A percentile compares a stretch with the other conserved stretches of the same genome.
These are phyloP conservation scores for Globisporangium yorkense DNA, from an alignment of 352 stramenopile genomes.

Conservation along the genomic window DNA sequence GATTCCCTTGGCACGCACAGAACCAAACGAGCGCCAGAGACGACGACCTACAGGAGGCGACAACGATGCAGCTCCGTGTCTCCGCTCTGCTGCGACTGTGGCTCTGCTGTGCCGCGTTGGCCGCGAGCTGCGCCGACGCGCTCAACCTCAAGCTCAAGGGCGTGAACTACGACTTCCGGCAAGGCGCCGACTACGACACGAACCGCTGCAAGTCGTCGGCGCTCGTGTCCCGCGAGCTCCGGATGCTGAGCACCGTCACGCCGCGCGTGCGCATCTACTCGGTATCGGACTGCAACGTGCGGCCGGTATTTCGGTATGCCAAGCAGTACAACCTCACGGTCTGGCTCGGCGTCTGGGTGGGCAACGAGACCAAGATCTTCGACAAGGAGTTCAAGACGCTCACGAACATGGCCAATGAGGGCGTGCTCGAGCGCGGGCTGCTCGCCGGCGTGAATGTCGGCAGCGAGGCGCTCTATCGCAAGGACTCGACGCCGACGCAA, in stretches of 20 bases:
- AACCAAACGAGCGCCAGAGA: too few species aligned
- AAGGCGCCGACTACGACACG: conserved; percentile 42
- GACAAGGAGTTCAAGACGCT: conserved; percentile 34
- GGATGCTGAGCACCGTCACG: conserved; percentile 33
- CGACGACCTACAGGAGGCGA: too few species aligned
- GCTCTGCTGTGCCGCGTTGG: background rate
- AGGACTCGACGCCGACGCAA: conserved; percentile 30
- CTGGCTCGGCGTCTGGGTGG: conserved; percentile 65
- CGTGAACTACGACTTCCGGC: conserved; percentile 69
- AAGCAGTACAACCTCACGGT: conserved; percentile 41
- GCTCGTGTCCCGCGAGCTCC: conserved; percentile 37
- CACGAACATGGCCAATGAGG: conserved; percentile 23
- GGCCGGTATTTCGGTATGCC: conserved; percentile 26
- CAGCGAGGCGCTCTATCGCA: conserved; percentile 60
- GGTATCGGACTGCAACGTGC: conserved; percentile 55
- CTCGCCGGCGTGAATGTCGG: conserved; percentile 60
- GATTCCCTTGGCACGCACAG: too few species aligned
- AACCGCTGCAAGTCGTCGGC: conserved; percentile 43
- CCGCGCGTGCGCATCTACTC: conserved; percentile 46
- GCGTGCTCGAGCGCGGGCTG: conserved; percentile 20
- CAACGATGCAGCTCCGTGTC: background rate
- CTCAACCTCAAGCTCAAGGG: conserved; percentile 23
- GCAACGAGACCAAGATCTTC: conserved; percentile 26
- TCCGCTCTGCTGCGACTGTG: background rate
- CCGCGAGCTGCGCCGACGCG: background rate